phyloP scores from a whole-genome alignment of 176 grass and related monocot species.

The Poa annua region DNA sequence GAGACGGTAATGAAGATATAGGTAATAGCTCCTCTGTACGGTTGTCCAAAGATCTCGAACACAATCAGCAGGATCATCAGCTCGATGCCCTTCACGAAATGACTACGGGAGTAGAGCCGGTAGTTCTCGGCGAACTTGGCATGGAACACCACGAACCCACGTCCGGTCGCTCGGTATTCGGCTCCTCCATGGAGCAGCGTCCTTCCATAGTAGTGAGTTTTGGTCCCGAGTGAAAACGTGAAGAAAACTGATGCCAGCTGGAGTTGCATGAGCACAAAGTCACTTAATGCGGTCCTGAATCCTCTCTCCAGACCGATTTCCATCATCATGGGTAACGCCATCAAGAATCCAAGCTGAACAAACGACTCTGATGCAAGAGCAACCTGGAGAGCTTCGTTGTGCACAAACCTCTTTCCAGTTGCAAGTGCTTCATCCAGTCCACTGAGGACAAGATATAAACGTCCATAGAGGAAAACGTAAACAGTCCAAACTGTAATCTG shows the following conservation, averaged over 20 bases:
- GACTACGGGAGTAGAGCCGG: slow-evolving; percentile 90
- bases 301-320: slow-evolving; percentile 95
- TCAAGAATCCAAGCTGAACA: slow-evolving; percentile 93
- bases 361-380: slow-evolving; percentile 95
- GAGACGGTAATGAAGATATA: slow-evolving; percentile 95
- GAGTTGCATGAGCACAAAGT: slow-evolving; percentile 97
- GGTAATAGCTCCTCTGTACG: slow-evolving; percentile 80
- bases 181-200: slow-evolving; percentile 97
- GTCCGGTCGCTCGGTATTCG: slow-evolving; percentile 94
- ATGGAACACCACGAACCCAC: slow-evolving; percentile 97
- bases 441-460: slow-evolving; percentile 93
- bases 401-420: slow-evolving; percentile 77
- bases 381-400: slow-evolving; percentile 87
- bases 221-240: slow-evolving; percentile 97
- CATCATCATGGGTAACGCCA: slow-evolving; percentile 99
- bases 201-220: slow-evolving; percentile 95
- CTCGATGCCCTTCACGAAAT: slow-evolving; percentile 98
- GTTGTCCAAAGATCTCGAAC: slow-evolving; percentile 86
- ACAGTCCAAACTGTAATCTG: slow-evolving; percentile 94
- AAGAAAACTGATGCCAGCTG: slow-evolving; percentile 98
- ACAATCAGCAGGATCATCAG: slow-evolving; percentile 92
- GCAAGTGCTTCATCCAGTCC: slow-evolving; percentile 83
- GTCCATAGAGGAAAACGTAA: slow-evolving; percentile 97
- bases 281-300: slow-evolving; percentile 93
- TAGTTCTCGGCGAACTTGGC: slow-evolving; percentile 97